Conservation (phyloP, 768 basidiomycete genomes). For the Mycena amicta region DNA sequence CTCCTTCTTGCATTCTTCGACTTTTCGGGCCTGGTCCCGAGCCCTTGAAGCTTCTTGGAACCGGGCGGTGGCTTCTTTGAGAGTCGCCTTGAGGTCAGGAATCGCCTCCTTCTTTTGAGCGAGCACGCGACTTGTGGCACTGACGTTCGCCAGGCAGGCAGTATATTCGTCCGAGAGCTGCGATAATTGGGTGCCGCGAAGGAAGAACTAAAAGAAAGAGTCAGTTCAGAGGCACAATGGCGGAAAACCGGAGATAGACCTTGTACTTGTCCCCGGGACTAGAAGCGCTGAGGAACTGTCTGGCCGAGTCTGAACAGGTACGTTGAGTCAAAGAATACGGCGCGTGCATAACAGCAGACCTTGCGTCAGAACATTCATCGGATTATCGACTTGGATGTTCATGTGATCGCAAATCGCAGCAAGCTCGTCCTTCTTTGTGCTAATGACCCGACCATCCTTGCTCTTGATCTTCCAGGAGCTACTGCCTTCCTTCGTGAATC, state of each 20-base stretch:
- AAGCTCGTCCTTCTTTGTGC: conserved; percentile 81
- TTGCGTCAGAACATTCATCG: conserved; percentile 71
- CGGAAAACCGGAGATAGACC: no score
- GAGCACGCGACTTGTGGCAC: neutral
- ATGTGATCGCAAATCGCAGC: conserved; percentile 90
- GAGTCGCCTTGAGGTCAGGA: neutral
- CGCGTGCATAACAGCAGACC: no score
- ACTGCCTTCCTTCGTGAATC: conserved; percentile 74
- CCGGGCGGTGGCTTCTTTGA: neutral
- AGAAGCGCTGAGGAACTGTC: conserved; percentile 1
- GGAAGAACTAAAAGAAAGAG: no score
- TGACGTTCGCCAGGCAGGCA: neutral
- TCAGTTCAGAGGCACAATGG: no score
- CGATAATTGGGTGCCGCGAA: neutral
- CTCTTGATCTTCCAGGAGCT: conserved; percentile 84
- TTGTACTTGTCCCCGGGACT: neutral
- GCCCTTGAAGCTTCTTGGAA: neutral
- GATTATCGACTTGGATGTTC: conserved; percentile 97
- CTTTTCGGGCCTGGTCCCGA: neutral
- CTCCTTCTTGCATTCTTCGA: neutral
- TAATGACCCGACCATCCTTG: conserved; percentile 65
- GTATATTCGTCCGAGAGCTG: neutral
- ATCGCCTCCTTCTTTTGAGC: neutral
- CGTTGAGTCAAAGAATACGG: no score
- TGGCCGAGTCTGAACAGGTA: neutral